These are phyloP conservation scores for Aspergillus glaucus DNA, from an alignment of 2,329 filamentous ascomycete genomes.

Conservation along the genomic window DNA sequence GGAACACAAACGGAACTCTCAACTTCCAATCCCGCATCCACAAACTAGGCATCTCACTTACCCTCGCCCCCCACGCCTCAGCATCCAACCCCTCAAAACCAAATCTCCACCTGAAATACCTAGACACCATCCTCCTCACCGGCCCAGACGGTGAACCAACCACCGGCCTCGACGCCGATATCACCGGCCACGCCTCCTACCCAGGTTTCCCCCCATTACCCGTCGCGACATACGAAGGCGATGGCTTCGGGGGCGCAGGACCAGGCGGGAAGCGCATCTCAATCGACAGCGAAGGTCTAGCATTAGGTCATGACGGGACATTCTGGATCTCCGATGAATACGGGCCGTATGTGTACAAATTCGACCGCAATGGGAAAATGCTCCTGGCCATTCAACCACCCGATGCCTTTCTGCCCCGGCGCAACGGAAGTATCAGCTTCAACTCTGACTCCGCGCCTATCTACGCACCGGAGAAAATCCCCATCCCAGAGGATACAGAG, in stretches of 20 bases:
- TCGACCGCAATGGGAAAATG: conserved; percentile 54
- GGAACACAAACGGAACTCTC: conserved; percentile 64
- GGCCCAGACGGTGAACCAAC: conserved; percentile 57
- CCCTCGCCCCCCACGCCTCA: conserved; percentile 47
- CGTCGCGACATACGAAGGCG: conserved; percentile 56
- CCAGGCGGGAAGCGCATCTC: conserved; percentile 54
- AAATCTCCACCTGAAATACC: conserved; percentile 58
- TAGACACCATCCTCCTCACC: conserved; percentile 59
- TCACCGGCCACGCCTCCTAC: conserved; percentile 48
- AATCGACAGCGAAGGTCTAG: conserved; percentile 62
- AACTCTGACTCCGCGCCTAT: conserved; percentile 57
- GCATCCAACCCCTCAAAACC: conserved; percentile 48
- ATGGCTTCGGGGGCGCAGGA: conserved; percentile 60
- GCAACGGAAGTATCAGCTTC: conserved; percentile 58
- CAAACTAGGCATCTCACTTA: conserved; percentile 58
- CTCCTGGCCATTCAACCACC: conserved; percentile 59
- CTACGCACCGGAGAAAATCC: conserved; percentile 47
- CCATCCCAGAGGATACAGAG: conserved; percentile 51
- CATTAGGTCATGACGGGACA: conserved; percentile 52
- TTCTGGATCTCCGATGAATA: conserved; percentile 70
- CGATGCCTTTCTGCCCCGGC: conserved; percentile 56
- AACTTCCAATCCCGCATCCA: conserved; percentile 65
- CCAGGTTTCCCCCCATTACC: conserved; percentile 58
- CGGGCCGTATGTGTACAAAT: conserved; percentile 64
- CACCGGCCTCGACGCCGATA: conserved; percentile 59